A percentile compares a stretch with the other conserved stretches of the same genome.
These are phyloP conservation scores for Lentinula detonsa DNA, from an alignment of 768 basidiomycete species.

Conservation along the genomic window DNA sequence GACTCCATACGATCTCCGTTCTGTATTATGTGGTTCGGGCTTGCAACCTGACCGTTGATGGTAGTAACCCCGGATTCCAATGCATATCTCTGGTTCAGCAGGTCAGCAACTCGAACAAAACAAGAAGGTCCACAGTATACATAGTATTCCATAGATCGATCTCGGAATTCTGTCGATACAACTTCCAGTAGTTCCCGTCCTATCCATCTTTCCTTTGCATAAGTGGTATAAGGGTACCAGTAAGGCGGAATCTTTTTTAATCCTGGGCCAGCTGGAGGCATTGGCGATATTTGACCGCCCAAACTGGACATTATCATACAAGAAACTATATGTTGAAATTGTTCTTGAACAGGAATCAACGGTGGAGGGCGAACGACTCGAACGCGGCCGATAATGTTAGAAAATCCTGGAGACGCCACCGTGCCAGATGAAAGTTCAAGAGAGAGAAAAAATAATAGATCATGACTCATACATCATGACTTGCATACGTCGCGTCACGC, in stretches of 20 bases:
- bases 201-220: constrained; percentile 89
- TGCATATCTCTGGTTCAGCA: constrained; percentile 9
- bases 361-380: constrained; percentile 3
- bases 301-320: constrained; percentile 3
- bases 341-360: neutral
- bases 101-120: constrained; percentile 8
- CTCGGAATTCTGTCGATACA: constrained; percentile 90
- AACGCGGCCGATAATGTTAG: constrained; percentile 3
- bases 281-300: neutral
- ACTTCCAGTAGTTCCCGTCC: constrained; percentile 85
- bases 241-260: constrained; percentile 9
- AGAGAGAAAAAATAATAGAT: neutral
- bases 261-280: neutral
- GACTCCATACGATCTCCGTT: constrained; percentile 92
- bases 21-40: constrained; percentile 68
- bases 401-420: neutral
- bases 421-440: neutral
- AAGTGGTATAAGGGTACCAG: constrained; percentile 84
- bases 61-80: constrained; percentile 94
- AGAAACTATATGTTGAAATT: constrained; percentile 2
- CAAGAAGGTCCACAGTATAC: constrained; percentile 42
- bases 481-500: no score
- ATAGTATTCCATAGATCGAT: constrained; percentile 94
- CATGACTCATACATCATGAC: neutral
- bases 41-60: constrained; percentile 85